Conservation (phyloP, 345 rosid species). For the Salix exigua region DNA sequence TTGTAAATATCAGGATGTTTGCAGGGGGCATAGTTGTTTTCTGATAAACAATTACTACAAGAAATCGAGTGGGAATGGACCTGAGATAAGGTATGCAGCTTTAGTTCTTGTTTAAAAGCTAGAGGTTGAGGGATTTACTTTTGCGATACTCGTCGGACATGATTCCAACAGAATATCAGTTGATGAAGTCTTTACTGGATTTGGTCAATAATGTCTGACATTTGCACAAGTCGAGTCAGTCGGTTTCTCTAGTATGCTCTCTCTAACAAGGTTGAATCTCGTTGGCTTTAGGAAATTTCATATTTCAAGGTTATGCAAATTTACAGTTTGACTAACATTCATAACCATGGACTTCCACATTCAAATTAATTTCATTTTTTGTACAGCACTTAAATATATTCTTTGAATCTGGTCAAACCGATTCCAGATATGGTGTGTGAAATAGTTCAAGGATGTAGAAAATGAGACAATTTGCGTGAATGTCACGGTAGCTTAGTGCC, state of each 20-base stretch:
- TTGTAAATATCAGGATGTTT: constrained; percentile 56
- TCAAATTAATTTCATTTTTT: too few species aligned
- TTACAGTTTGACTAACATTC: too few species aligned
- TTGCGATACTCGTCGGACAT: not conserved
- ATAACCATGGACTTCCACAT: too few species aligned
- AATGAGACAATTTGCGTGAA: not conserved
- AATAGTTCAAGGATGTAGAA: not conserved
- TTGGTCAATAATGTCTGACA: too few species aligned
- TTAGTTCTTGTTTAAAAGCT: constrained; percentile 12
- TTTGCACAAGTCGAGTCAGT: too few species aligned
- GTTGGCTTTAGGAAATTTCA: too few species aligned
- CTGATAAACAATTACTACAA: constrained; percentile 45
- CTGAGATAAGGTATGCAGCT: constrained; percentile 65
- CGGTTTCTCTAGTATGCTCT: too few species aligned
- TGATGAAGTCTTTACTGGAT: too few species aligned
- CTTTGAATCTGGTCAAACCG: too few species aligned
- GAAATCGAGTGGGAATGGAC: constrained; percentile 33
- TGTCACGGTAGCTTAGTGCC: not conserved
- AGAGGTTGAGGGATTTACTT: not conserved
- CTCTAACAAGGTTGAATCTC: too few species aligned
- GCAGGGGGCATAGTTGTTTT: constrained; percentile 73
- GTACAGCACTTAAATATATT: too few species aligned
- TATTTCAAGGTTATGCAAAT: too few species aligned
- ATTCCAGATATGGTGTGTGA: not conserved
- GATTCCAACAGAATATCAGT: not conserved